These are phyloP conservation scores for Laguncularia racemosa DNA, from an alignment of 345 rosid genomes.

Conservation along the genomic window DNA sequence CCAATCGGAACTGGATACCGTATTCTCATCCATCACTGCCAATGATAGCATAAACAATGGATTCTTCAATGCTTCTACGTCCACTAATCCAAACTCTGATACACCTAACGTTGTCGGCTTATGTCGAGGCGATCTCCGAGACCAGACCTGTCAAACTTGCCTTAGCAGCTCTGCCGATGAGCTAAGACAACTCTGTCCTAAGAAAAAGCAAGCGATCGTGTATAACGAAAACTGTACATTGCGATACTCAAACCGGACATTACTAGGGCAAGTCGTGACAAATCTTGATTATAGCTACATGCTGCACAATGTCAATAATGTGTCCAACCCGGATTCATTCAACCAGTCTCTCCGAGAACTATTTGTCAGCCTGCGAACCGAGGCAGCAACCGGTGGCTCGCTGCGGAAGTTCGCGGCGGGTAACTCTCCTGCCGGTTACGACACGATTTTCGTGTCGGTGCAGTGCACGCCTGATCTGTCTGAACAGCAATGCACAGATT, in stretches of 20 bases:
- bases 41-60: background rate
- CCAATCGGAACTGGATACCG: no score
- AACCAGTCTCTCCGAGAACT: background rate
- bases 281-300: background rate
- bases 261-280: background rate
- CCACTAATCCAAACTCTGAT: background rate
- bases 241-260: constrained; percentile 9
- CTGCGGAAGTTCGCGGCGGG: constrained; percentile 3
- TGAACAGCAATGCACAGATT: background rate
- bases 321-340: background rate
- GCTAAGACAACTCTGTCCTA: no score
- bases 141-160: rapidly evolving
- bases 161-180: background rate
- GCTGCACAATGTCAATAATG: background rate
- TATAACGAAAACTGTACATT: constrained; percentile 1
- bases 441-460: background rate
- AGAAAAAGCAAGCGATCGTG: no score
- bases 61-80: background rate
- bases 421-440: background rate
- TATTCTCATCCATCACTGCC: no score
- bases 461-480: constrained; percentile 14
- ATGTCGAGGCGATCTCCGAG: background rate
- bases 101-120: background rate
- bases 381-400: constrained; percentile 1
- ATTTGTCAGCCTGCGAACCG: background rate